Conservation (phyloP, 805 yeast species). For the Wickerhamomyces queroliae region DNA sequence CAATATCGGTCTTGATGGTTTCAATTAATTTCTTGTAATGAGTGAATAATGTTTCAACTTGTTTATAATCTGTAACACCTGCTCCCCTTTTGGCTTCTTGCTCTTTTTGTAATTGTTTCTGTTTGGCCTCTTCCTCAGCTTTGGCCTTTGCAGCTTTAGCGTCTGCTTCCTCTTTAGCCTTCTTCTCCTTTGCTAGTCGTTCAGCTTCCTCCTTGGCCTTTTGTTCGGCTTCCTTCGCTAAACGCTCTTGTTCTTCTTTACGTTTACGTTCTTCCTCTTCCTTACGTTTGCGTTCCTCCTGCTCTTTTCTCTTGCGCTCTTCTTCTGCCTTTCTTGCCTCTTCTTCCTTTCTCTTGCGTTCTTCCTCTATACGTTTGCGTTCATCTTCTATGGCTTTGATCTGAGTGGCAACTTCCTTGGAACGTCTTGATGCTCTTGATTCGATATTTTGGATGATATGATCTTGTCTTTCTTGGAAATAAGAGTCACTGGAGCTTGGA, state of each 20-base stretch:
- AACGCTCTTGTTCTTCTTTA: constrained; percentile 15
- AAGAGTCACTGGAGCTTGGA: background rate
- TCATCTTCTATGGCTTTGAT: constrained; percentile 10
- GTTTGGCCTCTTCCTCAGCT: constrained; percentile 13
- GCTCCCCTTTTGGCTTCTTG: constrained; percentile 18
- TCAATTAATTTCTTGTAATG: constrained; percentile 45
- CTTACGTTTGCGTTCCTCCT: constrained; percentile 13
- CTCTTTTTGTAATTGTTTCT: constrained; percentile 10
- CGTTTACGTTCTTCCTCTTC: constrained; percentile 21
- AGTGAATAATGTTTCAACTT: constrained; percentile 37
- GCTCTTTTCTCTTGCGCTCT: constrained; percentile 19
- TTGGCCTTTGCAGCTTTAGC: constrained; percentile 4
- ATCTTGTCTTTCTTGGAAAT: constrained; percentile 1
- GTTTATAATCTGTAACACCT: constrained; percentile 28
- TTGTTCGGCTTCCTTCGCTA: constrained; percentile 8
- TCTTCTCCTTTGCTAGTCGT: constrained; percentile 13
- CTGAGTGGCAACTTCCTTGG: constrained; percentile 7
- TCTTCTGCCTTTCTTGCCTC: constrained; percentile 7
- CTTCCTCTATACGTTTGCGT: constrained; percentile 5
- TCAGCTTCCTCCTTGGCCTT: constrained; percentile 14
- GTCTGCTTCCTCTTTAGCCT: constrained; percentile 11
- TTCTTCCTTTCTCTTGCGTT: constrained; percentile 10
- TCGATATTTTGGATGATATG: constrained; percentile 9
- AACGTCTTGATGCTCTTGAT: constrained; percentile 7
- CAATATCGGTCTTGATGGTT: constrained; percentile 56